Evolutionary conservation across 345 rosid genomes (phyloP), one percentile per base, ranked within the genome.

Genomic region (Populus alba): DNA sequence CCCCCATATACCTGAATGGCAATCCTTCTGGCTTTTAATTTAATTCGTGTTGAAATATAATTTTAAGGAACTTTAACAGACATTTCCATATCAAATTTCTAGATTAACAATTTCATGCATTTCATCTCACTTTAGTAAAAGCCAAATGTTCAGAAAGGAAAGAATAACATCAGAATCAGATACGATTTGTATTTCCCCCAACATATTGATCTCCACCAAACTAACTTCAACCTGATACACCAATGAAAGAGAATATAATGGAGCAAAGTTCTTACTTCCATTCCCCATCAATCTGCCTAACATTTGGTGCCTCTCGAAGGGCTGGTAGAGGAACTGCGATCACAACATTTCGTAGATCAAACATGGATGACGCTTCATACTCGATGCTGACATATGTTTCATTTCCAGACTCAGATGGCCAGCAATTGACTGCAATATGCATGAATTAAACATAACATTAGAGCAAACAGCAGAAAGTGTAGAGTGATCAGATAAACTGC

Each of bases 331-430:
- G 96, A 22, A 97, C 98, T 12, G 94, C 92, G 79, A 97, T 91
- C 73, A 88, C 81, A 37, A 94, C 97, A 81, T 94, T 91, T 69
- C 86, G 88, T 77, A 97, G 92, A 83, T 97, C 99, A 88, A 97
- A 97, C 91, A 87, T 80, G 61, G 94, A 83, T 49, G 97, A 91
- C 77, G 99, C 97, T 85, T 97, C 99, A 76, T 97, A 97, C 78
- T 97, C 99, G 73, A 97, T 89, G 92, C 92, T 97, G 71, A 97
- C 98, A 75, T 86, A 97, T 77, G 98, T 94, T 83, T 94, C 98
- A 72, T 90, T 92, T 78, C 98, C 98, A 84, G 98, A 97, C 75
- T 92, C 98, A 63, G 99, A 94, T 68, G 98, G 98, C 99, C 99
- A 97, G 91, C 99, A 97, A 87, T 92, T 97, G 85, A 97, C 99